Conservation (phyloP, 371 early-diverging fungal species). For the Coemansia sp. region DNA sequence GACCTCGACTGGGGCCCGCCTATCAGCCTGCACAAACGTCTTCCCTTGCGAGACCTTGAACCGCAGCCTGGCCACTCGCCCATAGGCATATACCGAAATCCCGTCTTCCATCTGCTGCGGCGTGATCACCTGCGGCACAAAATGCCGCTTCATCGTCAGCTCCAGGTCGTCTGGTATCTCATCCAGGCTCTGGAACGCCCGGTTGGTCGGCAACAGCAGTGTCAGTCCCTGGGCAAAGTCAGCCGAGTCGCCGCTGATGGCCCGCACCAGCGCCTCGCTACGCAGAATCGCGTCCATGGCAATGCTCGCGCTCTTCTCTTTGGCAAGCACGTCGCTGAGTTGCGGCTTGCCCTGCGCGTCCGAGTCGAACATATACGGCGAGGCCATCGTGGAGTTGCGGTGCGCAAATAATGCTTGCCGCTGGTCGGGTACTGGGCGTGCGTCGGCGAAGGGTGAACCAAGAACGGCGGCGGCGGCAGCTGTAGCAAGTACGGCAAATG, state of each 20-base stretch:
- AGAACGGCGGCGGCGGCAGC: conserved; percentile 7
- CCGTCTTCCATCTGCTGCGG: conserved; percentile 27
- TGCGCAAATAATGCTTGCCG: conserved; percentile 22
- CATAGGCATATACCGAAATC: conserved; percentile 21
- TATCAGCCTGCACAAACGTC: conserved; percentile 35
- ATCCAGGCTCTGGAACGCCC: conserved; percentile 29
- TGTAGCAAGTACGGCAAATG: conserved; percentile 7
- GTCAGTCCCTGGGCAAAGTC: conserved; percentile 39
- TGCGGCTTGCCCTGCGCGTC: conserved; percentile 22
- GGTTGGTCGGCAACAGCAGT: conserved; percentile 42
- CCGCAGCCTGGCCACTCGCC: conserved; percentile 15
- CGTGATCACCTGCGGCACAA: conserved; percentile 32
- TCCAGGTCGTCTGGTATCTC: conserved; percentile 34
- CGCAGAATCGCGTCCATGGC: conserved; percentile 43
- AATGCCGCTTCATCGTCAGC: conserved; percentile 35
- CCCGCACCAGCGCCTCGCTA: conserved; percentile 39
- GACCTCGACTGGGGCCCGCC: conserved; percentile 19
- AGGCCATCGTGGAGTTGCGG: conserved; percentile 5
- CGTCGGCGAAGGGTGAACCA: conserved; percentile 7
- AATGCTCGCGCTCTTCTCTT: conserved; percentile 39
- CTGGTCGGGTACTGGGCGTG: conserved; percentile 19
- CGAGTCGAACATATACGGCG: conserved; percentile 32
- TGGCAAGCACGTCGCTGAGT: conserved; percentile 36
- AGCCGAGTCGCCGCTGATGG: conserved; percentile 39
- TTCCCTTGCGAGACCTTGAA: conserved; percentile 20